phyloP scores from a whole-genome alignment of 805 yeast genomes.

The Cyberlindnera sargentensis region DNA sequence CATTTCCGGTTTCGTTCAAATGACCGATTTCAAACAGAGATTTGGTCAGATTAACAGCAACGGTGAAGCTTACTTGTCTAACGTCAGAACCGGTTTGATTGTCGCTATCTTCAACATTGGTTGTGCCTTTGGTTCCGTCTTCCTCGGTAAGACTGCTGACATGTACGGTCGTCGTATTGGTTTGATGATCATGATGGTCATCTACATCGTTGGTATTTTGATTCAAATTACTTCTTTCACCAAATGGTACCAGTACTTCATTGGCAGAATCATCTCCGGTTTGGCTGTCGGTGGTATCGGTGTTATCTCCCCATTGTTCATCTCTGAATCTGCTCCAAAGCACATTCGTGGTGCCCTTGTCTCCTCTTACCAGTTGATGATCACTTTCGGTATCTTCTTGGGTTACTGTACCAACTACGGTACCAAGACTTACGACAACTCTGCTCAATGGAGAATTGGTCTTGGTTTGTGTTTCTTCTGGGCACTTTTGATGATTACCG shows the following conservation, averaged over 20 bases:
- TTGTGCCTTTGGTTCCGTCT: conserved; percentile 67
- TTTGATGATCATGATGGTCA: conserved; percentile 51
- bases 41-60: conserved; percentile 42
- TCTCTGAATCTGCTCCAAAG: conserved; percentile 66
- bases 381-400: conserved; percentile 65
- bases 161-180: conserved; percentile 60
- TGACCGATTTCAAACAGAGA: conserved; percentile 44
- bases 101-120: conserved; percentile 65
- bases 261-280: conserved; percentile 68
- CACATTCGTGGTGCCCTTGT: conserved; percentile 66
- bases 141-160: conserved; percentile 54
- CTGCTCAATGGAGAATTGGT: conserved; percentile 74
- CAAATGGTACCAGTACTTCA: conserved; percentile 64
- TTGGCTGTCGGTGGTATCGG: conserved; percentile 73
- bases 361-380: conserved; percentile 61
- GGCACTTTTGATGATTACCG: conserved; percentile 32
- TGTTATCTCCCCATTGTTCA: conserved; percentile 68
- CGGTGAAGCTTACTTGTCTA: conserved; percentile 42
- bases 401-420: conserved; percentile 74
- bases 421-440: conserved; percentile 50
- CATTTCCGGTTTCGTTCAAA: conserved; percentile 62
- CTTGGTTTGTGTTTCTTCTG: conserved; percentile 49
- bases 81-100: conserved; percentile 49
- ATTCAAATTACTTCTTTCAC: conserved; percentile 50
- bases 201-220: conserved; percentile 60